These are phyloP conservation scores for Tricholoma sp. DNA, from an alignment of 768 basidiomycete genomes.

Conservation along the genomic window DNA sequence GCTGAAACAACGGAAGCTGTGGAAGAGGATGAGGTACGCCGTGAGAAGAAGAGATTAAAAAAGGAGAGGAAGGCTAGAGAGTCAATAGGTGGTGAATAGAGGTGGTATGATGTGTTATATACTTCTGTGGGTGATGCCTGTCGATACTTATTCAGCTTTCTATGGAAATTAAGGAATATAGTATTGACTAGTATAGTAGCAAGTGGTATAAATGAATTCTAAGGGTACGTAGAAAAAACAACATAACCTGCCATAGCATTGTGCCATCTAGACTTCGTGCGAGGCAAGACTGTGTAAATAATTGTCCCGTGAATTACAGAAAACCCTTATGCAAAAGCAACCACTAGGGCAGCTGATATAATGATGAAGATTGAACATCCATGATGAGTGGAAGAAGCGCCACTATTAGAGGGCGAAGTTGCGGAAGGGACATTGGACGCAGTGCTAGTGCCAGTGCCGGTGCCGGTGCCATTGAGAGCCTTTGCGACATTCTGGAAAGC, in stretches of 20 bases:
- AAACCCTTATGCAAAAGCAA: constrained; percentile 28
- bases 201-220: too few species aligned
- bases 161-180: too few species aligned
- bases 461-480: constrained; percentile 46
- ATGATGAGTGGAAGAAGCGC: constrained; percentile 28
- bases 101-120: neutral
- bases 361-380: constrained; percentile 28
- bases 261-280: too few species aligned
- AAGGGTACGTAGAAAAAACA: too few species aligned
- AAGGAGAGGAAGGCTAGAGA: constrained; percentile 61
- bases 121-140: too few species aligned
- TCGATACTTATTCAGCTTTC: too few species aligned
- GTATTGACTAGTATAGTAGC: too few species aligned
- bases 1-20: constrained; percentile 39
- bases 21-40: constrained; percentile 56
- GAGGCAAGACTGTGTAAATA: neutral
- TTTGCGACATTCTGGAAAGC: constrained; percentile 55
- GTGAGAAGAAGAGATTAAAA: constrained; percentile 59
- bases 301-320: neutral
- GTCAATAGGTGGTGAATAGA: constrained; percentile 34
- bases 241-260: too few species aligned
- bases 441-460: constrained; percentile 49
- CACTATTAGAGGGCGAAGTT: constrained; percentile 16
- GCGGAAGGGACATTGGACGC: constrained; percentile 18
- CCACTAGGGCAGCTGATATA: constrained; percentile 25